Evolutionary conservation across 2,329 filamentous ascomycete genomes (phyloP), one percentile per base, ranked within the genome.

Genomic region (Fusarium sp.): DNA sequence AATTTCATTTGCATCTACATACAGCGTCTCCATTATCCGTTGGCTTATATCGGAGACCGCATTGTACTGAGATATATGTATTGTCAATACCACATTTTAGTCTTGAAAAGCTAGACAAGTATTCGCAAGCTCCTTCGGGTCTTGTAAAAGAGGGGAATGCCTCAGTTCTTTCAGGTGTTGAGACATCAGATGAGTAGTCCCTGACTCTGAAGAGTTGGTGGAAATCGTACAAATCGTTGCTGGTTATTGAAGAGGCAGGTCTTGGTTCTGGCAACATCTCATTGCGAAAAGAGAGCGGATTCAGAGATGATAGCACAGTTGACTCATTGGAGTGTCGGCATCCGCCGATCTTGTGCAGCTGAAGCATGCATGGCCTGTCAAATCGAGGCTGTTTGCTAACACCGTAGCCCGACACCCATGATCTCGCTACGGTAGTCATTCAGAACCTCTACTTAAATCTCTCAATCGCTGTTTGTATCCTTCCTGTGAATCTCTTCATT

Each of bases 351-450:
- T 21, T 45, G 2, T 45, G 12, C 3, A 27, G 19, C 25, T 29
- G 19, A 29, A 46, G 25, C 25, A 27, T 27, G 25, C 25, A 27
- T 27, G 44, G 12, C 4, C 44, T 46, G 44, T 8, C 19, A 5
- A 46, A 4, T 27, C 4, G 4, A 45, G 44, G 18, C 12, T 45
- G 0, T 15, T 46, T 21, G 25, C 12, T 19, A 1, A 46, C 25
- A 46, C 0, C 12, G 25, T 25, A 8, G 9, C 44, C 25, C 19
- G 25, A 27, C 4, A 7, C 12, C 4, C 23, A 7, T 7, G 0
- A 46, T 46, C 25, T 27, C 3, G 21, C 19, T 21, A 46, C 25
- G 44, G 10, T 10, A 46, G 12, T 27, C 18, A 46, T 45, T 12
- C 19, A 15, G 12, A 45, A 45, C 4, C 25, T 16, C 25, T 27